Evolutionary conservation across 2,329 filamentous ascomycete genomes (phyloP).

Genomic region (Phialemoniopsis sp.): DNA sequence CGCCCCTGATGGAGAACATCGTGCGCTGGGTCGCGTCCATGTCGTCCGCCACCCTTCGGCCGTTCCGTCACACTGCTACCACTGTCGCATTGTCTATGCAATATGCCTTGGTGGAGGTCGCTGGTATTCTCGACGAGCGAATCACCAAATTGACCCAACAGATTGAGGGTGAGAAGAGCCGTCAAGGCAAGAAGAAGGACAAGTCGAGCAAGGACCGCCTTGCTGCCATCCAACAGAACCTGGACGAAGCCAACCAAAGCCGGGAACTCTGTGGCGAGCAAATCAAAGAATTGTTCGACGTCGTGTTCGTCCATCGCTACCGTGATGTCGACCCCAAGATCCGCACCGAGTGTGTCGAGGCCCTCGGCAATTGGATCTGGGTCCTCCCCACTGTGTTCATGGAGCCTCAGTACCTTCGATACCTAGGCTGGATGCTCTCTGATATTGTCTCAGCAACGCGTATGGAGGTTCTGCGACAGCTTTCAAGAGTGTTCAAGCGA

Average conservation of each 20-base stretch:
- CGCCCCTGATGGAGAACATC: slow-evolving; percentile 79
- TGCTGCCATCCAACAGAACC: slow-evolving; percentile 65
- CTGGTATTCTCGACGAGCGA: slow-evolving; percentile 43
- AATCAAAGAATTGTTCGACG: slow-evolving; percentile 84
- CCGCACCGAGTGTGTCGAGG: slow-evolving; percentile 80
- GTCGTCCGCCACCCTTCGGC: slow-evolving; percentile 81
- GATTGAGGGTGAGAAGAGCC: slow-evolving; percentile 68
- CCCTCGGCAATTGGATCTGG: slow-evolving; percentile 84
- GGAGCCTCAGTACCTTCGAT: slow-evolving; percentile 84
- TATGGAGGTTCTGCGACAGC: slow-evolving; percentile 80
- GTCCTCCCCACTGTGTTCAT: slow-evolving; percentile 83
- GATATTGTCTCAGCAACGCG: slow-evolving; percentile 72
- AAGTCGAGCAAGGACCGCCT: slow-evolving; percentile 69
- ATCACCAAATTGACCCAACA: slow-evolving; percentile 76
- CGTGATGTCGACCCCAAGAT: slow-evolving; percentile 90
- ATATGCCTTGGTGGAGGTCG: slow-evolving; percentile 59
- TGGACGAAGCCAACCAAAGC: slow-evolving; percentile 66
- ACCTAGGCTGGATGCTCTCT: slow-evolving; percentile 92
- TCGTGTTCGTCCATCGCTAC: slow-evolving; percentile 92
- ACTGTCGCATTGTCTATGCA: slow-evolving; percentile 78
- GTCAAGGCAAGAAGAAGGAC: slow-evolving; percentile 56
- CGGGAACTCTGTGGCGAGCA: slow-evolving; percentile 66
- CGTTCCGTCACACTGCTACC: slow-evolving; percentile 92
- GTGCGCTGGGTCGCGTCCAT: slow-evolving; percentile 86
- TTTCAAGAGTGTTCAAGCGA: slow-evolving; percentile 74